These are phyloP conservation scores for Telfairia occidentalis DNA, from an alignment of 331 rosid genomes.

Conservation along the genomic window DNA sequence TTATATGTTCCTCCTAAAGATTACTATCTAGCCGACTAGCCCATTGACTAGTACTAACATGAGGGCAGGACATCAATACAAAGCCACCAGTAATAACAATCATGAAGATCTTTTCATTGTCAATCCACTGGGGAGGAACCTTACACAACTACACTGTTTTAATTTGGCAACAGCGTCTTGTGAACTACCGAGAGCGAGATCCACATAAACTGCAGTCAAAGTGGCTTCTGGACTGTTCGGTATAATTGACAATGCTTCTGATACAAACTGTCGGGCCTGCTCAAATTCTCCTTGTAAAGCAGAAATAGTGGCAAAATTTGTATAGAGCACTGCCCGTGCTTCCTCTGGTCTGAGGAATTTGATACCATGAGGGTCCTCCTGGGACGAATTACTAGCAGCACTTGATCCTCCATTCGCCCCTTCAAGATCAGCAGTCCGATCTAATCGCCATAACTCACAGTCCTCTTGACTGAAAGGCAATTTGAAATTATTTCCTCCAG, in stretches of 20 bases:
- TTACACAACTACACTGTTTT: conserved; percentile 57
- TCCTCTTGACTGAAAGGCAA: conserved; percentile 78
- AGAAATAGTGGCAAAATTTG: conserved; percentile 64
- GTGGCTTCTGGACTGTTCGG: conserved; percentile 77
- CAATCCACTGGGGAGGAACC: conserved; percentile 54
- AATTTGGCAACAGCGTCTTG: conserved; percentile 70
- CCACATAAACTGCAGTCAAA: conserved; percentile 70
- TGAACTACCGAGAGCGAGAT: conserved; percentile 63
- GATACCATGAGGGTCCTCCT: conserved; percentile 28
- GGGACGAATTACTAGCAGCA: conserved; percentile 32
- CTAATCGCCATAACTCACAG: conserved; percentile 48
- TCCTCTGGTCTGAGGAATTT: conserved; percentile 81
- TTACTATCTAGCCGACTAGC: conserved; percentile 43
- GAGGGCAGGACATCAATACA: conserved; percentile 27
- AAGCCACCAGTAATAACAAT: conserved; percentile 42
- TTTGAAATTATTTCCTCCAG: conserved; percentile 40
- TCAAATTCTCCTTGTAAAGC: conserved; percentile 79
- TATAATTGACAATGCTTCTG: conserved; percentile 50
- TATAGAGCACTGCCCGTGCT: conserved; percentile 56
- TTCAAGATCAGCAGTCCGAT: conserved; percentile 51
- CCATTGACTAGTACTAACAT: conserved; percentile 43
- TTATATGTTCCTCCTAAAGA: conserved; percentile 58
- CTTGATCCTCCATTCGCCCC: conserved; percentile 47
- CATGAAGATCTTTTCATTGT: conserved; percentile 49
- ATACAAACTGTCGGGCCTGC: conserved; percentile 43